Percentiles rank a stretch among this genome's conserved stretches.
phyloP scores from a whole-genome alignment of 257 asterid genomes.

The Solanum habrochaites region DNA sequence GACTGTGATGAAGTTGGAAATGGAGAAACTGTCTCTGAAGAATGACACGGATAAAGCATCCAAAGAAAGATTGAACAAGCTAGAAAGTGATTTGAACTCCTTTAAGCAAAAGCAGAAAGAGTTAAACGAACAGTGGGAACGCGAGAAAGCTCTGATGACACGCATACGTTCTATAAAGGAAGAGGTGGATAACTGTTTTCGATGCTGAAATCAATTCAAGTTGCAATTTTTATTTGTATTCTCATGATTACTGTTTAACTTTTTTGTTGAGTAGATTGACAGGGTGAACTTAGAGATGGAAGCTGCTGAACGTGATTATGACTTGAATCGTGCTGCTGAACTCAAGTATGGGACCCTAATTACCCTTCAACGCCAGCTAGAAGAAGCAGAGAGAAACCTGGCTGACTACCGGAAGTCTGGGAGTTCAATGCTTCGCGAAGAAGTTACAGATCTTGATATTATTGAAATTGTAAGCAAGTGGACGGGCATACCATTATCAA shows the following conservation, averaged over 20 bases:
- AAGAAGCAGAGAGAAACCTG: slow-evolving; percentile 62
- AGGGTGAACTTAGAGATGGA: slow-evolving; percentile 93
- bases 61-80: slow-evolving; percentile 63
- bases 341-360: slow-evolving; percentile 83
- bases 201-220: background rate
- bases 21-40: slow-evolving; percentile 85
- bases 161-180: slow-evolving; percentile 67
- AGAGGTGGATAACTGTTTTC: slow-evolving; percentile 40
- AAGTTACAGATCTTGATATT: slow-evolving; percentile 79
- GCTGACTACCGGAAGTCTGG: slow-evolving; percentile 63
- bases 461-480: slow-evolving; percentile 87
- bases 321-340: slow-evolving; percentile 88
- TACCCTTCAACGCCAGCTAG: slow-evolving; percentile 79
- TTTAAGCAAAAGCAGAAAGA: slow-evolving; percentile 58
- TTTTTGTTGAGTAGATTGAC: slow-evolving; percentile 42
- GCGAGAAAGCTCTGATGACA: slow-evolving; percentile 66
- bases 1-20: slow-evolving; percentile 75
- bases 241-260: background rate
- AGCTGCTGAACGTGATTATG: slow-evolving; percentile 94
- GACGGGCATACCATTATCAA: slow-evolving; percentile 94
- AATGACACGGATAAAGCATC: slow-evolving; percentile 80
- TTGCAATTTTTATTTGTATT: background rate
- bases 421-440: slow-evolving; percentile 63
- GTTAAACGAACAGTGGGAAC: slow-evolving; percentile 78
- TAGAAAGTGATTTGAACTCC: slow-evolving; percentile 63